These are phyloP conservation scores for Rhynchospora pubera DNA, from an alignment of 176 grass and related monocot genomes.

Conservation along the genomic window DNA sequence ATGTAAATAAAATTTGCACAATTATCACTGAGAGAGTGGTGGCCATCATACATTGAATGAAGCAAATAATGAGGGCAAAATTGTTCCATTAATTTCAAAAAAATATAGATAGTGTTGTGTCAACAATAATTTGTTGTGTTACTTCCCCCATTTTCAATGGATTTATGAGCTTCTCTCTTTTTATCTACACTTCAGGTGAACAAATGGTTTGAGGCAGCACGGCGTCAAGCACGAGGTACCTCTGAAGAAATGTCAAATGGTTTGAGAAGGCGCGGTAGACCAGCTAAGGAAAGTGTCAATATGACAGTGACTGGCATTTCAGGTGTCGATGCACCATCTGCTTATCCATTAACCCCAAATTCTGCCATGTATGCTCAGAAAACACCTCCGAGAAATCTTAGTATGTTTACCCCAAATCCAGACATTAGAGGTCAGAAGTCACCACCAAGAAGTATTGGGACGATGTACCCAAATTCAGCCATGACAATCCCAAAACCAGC, in stretches of 20 bases:
- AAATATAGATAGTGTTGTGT: too few relatives aligned
- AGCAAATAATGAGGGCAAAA: too few relatives aligned
- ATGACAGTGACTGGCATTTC: neutral
- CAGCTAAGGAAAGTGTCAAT: neutral
- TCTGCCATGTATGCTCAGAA: neutral
- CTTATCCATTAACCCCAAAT: neutral
- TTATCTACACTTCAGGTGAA: neutral
- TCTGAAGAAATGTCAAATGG: neutral
- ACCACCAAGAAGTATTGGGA: neutral
- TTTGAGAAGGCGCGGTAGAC: conserved; percentile 2
- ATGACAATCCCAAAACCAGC: neutral
- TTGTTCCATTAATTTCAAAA: too few relatives aligned
- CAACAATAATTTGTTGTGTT: neutral
- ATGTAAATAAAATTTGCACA: too few relatives aligned
- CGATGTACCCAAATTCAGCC: neutral
- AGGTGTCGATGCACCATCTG: neutral
- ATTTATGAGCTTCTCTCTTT: neutral
- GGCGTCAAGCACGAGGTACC: neutral
- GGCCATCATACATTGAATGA: too few relatives aligned
- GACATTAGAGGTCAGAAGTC: neutral
- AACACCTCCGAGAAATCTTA: neutral
- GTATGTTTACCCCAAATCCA: neutral
- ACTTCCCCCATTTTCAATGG: neutral
- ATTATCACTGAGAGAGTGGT: too few relatives aligned
- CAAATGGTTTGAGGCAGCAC: conserved; percentile 15